A percentile compares a stretch with the other conserved stretches of the same genome.
Evolutionary conservation across 768 basidiomycete species (phyloP).

Genomic region (Serendipita sp.): DNA sequence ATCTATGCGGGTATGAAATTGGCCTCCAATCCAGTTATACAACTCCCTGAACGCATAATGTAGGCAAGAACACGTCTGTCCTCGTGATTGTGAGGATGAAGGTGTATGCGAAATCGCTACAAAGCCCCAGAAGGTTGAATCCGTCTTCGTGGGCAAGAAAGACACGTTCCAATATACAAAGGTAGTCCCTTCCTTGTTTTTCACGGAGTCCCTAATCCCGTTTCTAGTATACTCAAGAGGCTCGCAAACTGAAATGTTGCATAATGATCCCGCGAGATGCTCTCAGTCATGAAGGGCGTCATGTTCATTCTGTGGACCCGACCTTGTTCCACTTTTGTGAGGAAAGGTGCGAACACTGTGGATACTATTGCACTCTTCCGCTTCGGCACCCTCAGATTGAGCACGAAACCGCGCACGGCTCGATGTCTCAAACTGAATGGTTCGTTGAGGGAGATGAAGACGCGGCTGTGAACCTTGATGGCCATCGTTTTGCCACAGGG

Average conservation of each 20-base stretch:
- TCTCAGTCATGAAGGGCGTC: constrained; percentile 30
- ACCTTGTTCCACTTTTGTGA: constrained; percentile 41
- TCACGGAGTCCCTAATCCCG: not conserved
- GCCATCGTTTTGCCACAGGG: constrained; percentile 28
- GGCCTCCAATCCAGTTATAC: not conserved
- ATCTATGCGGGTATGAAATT: constrained; percentile 40
- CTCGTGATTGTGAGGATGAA: constrained; percentile 24
- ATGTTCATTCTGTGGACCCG: constrained; percentile 33
- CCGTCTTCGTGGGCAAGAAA: constrained; percentile 42
- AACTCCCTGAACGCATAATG: not conserved
- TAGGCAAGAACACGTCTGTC: constrained; percentile 41
- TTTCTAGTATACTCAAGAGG: constrained; percentile 2
- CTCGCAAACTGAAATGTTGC: constrained; percentile 27
- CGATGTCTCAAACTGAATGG: constrained; percentile 46
- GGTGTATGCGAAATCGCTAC: constrained; percentile 49
- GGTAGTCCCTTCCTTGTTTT: not conserved
- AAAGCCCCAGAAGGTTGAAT: constrained; percentile 41
- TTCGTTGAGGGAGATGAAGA: constrained; percentile 37
- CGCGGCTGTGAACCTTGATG: constrained; percentile 35
- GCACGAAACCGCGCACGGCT: constrained; percentile 49
- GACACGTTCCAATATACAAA: constrained; percentile 40
- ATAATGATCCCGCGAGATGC: constrained; percentile 31
- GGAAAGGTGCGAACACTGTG: constrained; percentile 30
- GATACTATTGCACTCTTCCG: constrained; percentile 43
- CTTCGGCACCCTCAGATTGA: constrained; percentile 35